A percentile compares a stretch with the other conserved stretches of the same genome.
Conservation (phyloP, 768 basidiomycete genomes). For the Trametopsis cervina region DNA sequence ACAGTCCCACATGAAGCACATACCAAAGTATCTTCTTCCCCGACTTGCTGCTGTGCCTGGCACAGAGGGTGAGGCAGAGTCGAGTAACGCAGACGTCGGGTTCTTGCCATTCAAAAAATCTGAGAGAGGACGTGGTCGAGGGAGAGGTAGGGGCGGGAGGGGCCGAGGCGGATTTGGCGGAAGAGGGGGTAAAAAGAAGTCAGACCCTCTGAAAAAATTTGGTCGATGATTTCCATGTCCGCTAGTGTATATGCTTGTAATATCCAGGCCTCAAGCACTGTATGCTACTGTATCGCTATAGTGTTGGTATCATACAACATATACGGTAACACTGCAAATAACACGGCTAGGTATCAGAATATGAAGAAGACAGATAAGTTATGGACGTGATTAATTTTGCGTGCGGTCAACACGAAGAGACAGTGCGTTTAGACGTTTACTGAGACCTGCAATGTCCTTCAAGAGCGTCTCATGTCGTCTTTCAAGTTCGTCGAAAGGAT, state of each 20-base stretch:
- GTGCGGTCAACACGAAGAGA: neutral
- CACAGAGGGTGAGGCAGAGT: slow-evolving; percentile 18
- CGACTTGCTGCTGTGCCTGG: slow-evolving; percentile 59
- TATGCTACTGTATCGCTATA: too few species aligned
- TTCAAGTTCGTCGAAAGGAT: slow-evolving; percentile 17
- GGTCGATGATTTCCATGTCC: slow-evolving; percentile 11
- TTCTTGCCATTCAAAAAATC: slow-evolving; percentile 74
- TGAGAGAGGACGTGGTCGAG: slow-evolving; percentile 42
- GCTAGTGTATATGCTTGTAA: neutral
- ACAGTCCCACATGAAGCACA: slow-evolving; percentile 93
- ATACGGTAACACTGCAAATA: neutral
- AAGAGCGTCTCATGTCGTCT: slow-evolving; percentile 17
- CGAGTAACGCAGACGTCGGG: slow-evolving; percentile 27
- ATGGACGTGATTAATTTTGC: neutral
- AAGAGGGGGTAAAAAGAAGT: slow-evolving; percentile 58
- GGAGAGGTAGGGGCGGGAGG: slow-evolving; percentile 39
- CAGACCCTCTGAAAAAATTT: slow-evolving; percentile 80
- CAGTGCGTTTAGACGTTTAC: slow-evolving; percentile 11
- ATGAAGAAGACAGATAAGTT: neutral
- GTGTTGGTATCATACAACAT: neutral
- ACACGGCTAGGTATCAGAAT: too few species aligned
- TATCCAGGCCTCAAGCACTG: neutral
- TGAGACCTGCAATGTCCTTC: slow-evolving; percentile 18
- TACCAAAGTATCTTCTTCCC: slow-evolving; percentile 89
- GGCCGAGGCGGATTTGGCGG: slow-evolving; percentile 27